Evolutionary conservation across 805 yeast species (phyloP).

Genomic region (Ogataea angusta): DNA sequence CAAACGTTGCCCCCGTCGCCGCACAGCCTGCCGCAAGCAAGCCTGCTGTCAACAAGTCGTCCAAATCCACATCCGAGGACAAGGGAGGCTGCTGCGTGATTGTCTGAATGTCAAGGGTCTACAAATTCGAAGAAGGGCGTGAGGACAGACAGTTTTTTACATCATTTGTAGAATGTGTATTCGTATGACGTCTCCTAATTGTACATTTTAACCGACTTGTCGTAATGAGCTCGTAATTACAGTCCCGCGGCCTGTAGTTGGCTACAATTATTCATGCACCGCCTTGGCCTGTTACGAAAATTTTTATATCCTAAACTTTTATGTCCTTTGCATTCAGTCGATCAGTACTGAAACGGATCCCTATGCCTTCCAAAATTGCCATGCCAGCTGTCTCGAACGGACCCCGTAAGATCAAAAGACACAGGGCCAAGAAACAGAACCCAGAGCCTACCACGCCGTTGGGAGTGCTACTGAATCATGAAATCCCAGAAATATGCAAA

Average conservation of each 20-base stretch:
- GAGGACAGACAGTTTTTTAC: neutral
- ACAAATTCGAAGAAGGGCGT: neutral
- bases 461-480: constrained; percentile 68
- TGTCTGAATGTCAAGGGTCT: constrained; percentile 2
- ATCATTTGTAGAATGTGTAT: neutral
- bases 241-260: constrained; percentile 2
- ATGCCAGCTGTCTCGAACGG: neutral
- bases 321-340: constrained; percentile 4
- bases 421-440: constrained; percentile 58
- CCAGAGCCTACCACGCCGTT: constrained; percentile 75
- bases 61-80: constrained; percentile 1
- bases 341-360: constrained; percentile 2
- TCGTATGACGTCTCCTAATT: neutral
- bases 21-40: neutral
- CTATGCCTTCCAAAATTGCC: constrained; percentile 3
- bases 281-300: constrained; percentile 2
- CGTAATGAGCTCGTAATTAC: neutral
- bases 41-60: neutral
- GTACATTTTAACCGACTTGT: neutral
- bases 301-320: constrained; percentile 1
- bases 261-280: constrained; percentile 1
- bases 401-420: constrained; percentile 20
- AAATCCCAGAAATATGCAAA: constrained; percentile 58
- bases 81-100: constrained; percentile 14
- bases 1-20: constrained; percentile 3